These are phyloP conservation scores for Trichoderma sp. DNA, from an alignment of 2,329 filamentous ascomycete genomes.

Conservation along the genomic window DNA sequence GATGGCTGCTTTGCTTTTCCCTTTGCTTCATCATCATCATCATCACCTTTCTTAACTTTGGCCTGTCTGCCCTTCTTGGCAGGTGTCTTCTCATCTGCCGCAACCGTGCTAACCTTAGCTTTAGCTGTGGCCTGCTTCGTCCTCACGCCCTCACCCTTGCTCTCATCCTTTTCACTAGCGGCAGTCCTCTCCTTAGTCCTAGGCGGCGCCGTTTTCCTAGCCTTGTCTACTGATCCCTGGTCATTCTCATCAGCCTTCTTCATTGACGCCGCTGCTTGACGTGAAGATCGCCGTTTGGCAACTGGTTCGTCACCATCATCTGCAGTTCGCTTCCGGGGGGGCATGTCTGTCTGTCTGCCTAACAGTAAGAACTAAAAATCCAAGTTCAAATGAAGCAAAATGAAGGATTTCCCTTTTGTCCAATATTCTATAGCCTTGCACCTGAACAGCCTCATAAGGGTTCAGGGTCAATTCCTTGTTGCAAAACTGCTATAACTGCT, in stretches of 20 bases:
- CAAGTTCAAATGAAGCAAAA: neutral
- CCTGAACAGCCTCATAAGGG: neutral
- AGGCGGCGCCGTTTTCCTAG: neutral
- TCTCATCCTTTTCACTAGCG: neutral
- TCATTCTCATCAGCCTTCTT: neutral
- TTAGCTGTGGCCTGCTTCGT: neutral
- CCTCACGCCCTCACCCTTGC: neutral
- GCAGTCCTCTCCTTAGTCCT: neutral
- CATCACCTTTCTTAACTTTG: neutral
- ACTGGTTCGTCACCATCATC: constrained; percentile 29
- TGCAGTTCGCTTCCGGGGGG: constrained; percentile 29
- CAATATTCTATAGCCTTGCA: neutral
- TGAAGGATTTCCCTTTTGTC: neutral
- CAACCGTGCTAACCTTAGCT: neutral
- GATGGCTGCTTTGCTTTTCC: neutral
- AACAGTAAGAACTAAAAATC: neutral
- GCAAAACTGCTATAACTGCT: neutral
- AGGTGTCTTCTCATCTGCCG: constrained; percentile 1
- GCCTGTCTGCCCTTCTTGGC: neutral
- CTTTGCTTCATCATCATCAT: neutral
- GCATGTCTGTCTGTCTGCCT: constrained; percentile 25
- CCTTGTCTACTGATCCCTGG: neutral
- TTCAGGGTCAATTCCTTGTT: neutral
- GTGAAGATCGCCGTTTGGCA: constrained; percentile 35
- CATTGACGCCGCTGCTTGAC: constrained; percentile 28